A percentile compares a stretch with the other conserved stretches of the same genome.
phyloP scores from a whole-genome alignment of 2,329 filamentous ascomycete genomes.

The Delphinella strobiligena region DNA sequence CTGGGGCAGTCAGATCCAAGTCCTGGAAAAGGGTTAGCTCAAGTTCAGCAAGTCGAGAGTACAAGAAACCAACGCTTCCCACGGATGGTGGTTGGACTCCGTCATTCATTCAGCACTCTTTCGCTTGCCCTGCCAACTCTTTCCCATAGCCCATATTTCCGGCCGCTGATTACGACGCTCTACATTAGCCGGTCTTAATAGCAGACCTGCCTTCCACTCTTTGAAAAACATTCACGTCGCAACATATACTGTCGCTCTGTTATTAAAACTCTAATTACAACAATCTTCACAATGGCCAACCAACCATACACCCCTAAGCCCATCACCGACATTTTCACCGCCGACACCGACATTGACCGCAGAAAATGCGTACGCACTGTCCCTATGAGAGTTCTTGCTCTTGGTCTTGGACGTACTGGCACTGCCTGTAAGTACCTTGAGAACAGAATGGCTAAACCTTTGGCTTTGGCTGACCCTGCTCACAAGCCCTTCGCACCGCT shows the following conservation, averaged over 20 bases:
- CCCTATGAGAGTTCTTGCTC: slow-evolving; percentile 60
- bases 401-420: slow-evolving; percentile 59
- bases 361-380: slow-evolving; percentile 52
- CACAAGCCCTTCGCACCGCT: slow-evolving; percentile 48
- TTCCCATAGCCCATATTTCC: too few relatives aligned
- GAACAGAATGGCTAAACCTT: too few relatives aligned
- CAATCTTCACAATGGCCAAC: slow-evolving; percentile 19
- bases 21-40: neutral
- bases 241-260: too few relatives aligned
- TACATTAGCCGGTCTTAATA: slow-evolving; percentile 2
- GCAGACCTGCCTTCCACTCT: neutral
- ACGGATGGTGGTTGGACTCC: neutral
- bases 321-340: slow-evolving; percentile 49
- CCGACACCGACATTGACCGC: slow-evolving; percentile 56
- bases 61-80: neutral
- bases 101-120: neutral
- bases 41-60: neutral
- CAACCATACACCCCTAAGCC: slow-evolving; percentile 34
- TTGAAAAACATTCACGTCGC: too few relatives aligned
- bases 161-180: slow-evolving; percentile 4
- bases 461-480: neutral
- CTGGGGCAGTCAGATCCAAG: neutral
- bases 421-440: slow-evolving; percentile 46
- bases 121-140: neutral
- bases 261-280: neutral